Evolutionary conservation across 1,284 basidiomycete genomes (phyloP), one percentile per base, ranked within the genome.

Genomic region (Cutaneotrichosporon mucoides): DNA sequence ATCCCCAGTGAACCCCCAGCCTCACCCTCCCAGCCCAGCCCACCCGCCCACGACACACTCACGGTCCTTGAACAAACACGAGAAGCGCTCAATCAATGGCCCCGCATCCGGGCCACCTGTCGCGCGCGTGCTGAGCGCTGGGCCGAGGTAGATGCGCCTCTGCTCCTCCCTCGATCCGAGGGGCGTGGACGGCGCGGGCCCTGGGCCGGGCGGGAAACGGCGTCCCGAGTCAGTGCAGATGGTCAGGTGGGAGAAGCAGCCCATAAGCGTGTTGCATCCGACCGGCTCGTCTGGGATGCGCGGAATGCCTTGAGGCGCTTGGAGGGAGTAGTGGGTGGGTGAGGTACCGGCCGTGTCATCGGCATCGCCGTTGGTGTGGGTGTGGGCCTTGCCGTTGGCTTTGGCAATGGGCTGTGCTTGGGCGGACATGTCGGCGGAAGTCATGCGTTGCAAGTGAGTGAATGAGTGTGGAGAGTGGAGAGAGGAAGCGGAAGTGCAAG

Each of bases 21-120:
- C 24, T 24, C 24, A 24, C 24, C 24, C 24, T 24, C 24, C 24
- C 24, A 24, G 24, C 24, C 24, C 24, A 24, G 24, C 24, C 24
- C 24, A 2, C 24, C 24, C 24, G 24, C 24, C 24, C 3, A 24
- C 24, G 24, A 24, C 24, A 24, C 24, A 24, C 73, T 61, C 57
- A 73, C 73, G 73, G 61, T 76, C 70, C 61, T 73, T 73, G 68
- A 76, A 76, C 45, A 76, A 51, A 64, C 73, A 74, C 56, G 66
- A 68, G 64, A 76, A 76, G 37, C 75, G 64, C 66, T 76, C 75
- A 15, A 76, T 76, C 36, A 76, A 61, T 0, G 75, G 75, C 4
- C 75, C 75, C 1, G 73, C 75, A 57, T 76, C 73, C 0, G 75
- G 75, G 0, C 75, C 75, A 36, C 72, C 71, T 0, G 75, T 76